Evolutionary conservation across 1,139 yeast species (phyloP).

Genomic region (Debaryomyces subglobosus): DNA sequence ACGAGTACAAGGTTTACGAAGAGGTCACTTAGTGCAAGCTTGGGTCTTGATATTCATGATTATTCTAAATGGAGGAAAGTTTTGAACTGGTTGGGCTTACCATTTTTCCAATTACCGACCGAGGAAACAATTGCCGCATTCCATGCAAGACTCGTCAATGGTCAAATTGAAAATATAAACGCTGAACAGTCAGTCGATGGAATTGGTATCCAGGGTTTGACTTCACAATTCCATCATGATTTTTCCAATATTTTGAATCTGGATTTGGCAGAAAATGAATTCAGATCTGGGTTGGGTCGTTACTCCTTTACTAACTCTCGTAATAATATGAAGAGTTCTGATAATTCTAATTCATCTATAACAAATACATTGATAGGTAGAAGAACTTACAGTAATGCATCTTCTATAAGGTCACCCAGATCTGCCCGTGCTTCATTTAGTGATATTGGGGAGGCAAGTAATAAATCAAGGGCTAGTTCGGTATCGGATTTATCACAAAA

Average conservation of each 20-base stretch:
- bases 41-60: slow-evolving; percentile 26
- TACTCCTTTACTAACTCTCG: slow-evolving; percentile 30
- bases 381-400: slow-evolving; percentile 15
- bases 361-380: slow-evolving; percentile 6
- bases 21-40: slow-evolving; percentile 30
- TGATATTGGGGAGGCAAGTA: slow-evolving; percentile 16
- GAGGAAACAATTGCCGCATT: slow-evolving; percentile 33
- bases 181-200: slow-evolving; percentile 7
- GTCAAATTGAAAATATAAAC: slow-evolving; percentile 16
- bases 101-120: slow-evolving; percentile 47
- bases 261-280: slow-evolving; percentile 31
- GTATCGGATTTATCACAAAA: slow-evolving; percentile 8
- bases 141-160: slow-evolving; percentile 28
- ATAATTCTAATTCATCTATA: slow-evolving; percentile 1
- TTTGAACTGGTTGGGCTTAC: slow-evolving; percentile 38
- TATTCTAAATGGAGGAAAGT: slow-evolving; percentile 41
- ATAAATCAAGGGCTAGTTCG: slow-evolving; percentile 1
- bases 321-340: slow-evolving; percentile 10
- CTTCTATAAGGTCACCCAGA: slow-evolving; percentile 10
- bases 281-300: slow-evolving; percentile 34
- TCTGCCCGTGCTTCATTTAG: slow-evolving; percentile 19
- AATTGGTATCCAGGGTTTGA: slow-evolving; percentile 6
- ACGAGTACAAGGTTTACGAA: slow-evolving; percentile 31
- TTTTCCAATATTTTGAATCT: slow-evolving; percentile 41
- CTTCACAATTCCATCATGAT: slow-evolving; percentile 29